Evolutionary conservation across 129 eudicot genomes (phyloP).

Genomic region (Daucus carota): DNA sequence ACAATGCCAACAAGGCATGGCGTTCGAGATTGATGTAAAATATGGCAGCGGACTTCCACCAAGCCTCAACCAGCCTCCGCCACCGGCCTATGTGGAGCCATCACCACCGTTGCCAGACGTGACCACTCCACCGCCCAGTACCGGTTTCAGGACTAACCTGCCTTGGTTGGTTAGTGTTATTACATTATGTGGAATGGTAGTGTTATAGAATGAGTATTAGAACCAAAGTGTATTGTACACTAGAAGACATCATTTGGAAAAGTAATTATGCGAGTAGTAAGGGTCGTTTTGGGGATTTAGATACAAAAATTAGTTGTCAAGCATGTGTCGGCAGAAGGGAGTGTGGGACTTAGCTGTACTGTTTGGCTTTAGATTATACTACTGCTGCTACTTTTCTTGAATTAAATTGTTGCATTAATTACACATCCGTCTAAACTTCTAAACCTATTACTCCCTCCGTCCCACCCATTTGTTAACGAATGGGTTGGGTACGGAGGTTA

Average conservation of each 20-base stretch:
- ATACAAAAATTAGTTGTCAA: not conserved
- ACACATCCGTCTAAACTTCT: too few species aligned
- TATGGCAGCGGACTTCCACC: constrained; percentile 83
- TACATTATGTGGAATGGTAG: not conserved
- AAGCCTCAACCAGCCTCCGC: constrained; percentile 85
- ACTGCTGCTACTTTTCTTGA: too few species aligned
- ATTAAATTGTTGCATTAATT: not conserved
- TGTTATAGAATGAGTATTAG: too few species aligned
- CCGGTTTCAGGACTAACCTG: constrained; percentile 26
- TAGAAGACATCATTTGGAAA: not conserved
- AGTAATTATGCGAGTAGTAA: not conserved
- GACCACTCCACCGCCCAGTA: constrained; percentile 17
- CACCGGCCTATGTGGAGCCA: constrained; percentile 58
- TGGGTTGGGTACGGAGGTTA: too few species aligned
- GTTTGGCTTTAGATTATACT: not conserved
- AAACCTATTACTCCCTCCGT: too few species aligned
- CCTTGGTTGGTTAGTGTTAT: constrained; percentile 12
- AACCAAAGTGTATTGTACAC: too few species aligned
- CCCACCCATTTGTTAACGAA: too few species aligned
- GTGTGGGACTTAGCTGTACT: not conserved
- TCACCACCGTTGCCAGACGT: constrained; percentile 35
- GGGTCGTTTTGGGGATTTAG: not conserved
- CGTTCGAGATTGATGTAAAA: constrained; percentile 55
- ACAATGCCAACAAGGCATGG: constrained; percentile 68
- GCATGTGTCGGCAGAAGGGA: not conserved